Percentiles rank a stretch among this genome's conserved stretches.
Evolutionary conservation across 192 early-diverging fungal genomes (phyloP).

Genomic region (Backusella australiensis): DNA sequence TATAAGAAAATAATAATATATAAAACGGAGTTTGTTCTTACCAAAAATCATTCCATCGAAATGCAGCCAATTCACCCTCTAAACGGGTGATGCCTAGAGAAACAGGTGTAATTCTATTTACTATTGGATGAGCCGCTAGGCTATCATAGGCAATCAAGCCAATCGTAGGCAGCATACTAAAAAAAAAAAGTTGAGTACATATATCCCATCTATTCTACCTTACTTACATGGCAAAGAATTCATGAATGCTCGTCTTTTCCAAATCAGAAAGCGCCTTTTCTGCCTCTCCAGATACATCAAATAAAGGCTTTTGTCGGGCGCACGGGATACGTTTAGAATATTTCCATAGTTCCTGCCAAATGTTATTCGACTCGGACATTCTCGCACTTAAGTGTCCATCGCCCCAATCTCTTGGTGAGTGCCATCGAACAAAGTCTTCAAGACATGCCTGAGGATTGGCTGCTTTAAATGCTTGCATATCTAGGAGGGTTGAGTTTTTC

Average conservation of each 20-base stretch:
- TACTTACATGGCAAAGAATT: constrained; percentile 54
- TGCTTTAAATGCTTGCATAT: constrained; percentile 94
- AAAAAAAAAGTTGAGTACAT: constrained; percentile 7
- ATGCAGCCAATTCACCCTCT: constrained; percentile 28
- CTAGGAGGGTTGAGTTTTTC: constrained; percentile 18
- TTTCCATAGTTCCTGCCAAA: constrained; percentile 89
- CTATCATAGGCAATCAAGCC: constrained; percentile 74
- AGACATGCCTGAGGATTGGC: constrained; percentile 79
- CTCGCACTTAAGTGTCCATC: constrained; percentile 65
- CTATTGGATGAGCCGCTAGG: constrained; percentile 58
- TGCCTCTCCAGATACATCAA: constrained; percentile 73
- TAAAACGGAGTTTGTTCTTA: neutral
- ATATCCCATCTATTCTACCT: no score
- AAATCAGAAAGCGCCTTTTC: constrained; percentile 75
- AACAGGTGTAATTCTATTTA: constrained; percentile 41
- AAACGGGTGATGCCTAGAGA: constrained; percentile 33
- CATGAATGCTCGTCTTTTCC: constrained; percentile 52
- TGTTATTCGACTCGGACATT: constrained; percentile 78
- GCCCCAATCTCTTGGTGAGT: constrained; percentile 91
- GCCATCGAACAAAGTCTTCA: constrained; percentile 93
- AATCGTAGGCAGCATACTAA: constrained; percentile 69
- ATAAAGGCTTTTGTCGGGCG: constrained; percentile 71
- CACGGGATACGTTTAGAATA: constrained; percentile 57
- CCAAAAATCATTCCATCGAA: constrained; percentile 49
- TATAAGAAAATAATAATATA: neutral